Percentiles rank a stretch among this genome's conserved stretches.
Evolutionary conservation across 108 stramenopile genomes (phyloP).

Genomic region (Skeletonema menzelii): DNA sequence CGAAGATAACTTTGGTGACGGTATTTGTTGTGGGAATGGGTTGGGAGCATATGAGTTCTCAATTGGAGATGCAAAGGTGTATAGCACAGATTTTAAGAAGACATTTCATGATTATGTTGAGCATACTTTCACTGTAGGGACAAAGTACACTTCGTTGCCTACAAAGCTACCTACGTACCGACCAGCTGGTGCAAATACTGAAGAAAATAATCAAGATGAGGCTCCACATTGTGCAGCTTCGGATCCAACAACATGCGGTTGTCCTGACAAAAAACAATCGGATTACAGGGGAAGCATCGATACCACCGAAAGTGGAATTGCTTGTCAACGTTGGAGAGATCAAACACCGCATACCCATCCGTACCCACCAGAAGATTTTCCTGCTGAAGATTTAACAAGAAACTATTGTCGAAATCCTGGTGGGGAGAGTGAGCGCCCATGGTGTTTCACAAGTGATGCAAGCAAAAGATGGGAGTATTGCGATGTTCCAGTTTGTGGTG

Average conservation of each 20-base stretch:
- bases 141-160: slow-evolving; percentile 18
- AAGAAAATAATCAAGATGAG: not conserved
- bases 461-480: slow-evolving; percentile 25
- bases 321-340: slow-evolving; percentile 10
- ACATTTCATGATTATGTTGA: slow-evolving; percentile 48
- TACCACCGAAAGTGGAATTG: slow-evolving; percentile 1
- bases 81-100: slow-evolving; percentile 16
- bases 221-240: not conserved
- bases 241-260: slow-evolving; percentile 7
- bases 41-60: slow-evolving; percentile 41
- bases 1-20: slow-evolving; percentile 50
- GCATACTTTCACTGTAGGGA: slow-evolving; percentile 38
- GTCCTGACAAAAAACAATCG: not conserved
- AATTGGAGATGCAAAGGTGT: slow-evolving; percentile 11
- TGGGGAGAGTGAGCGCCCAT: slow-evolving; percentile 6
- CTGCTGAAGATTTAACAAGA: not conserved
- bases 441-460: slow-evolving; percentile 24
- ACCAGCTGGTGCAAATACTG: not conserved
- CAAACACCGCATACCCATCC: slow-evolving; percentile 4
- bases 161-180: slow-evolving; percentile 8
- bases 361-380: not conserved
- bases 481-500: slow-evolving; percentile 12
- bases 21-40: slow-evolving; percentile 43
- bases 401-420: slow-evolving; percentile 21
- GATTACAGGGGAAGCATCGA: slow-evolving; percentile 17